Conservation (phyloP, 257 asterid genomes). For the Prunella vulgaris region DNA sequence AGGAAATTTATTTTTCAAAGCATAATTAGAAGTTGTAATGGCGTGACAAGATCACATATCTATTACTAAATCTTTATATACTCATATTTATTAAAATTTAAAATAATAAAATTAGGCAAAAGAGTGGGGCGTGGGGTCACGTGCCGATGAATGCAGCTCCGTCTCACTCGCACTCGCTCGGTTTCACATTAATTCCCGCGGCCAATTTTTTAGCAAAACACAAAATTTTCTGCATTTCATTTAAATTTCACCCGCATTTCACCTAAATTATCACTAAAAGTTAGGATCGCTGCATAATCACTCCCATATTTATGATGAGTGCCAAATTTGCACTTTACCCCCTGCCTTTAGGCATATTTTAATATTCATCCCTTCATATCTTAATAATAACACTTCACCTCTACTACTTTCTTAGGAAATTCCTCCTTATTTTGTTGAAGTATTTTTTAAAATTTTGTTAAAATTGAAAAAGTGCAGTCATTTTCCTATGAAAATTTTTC, state of each 20-base stretch:
- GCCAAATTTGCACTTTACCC: conserved; percentile 17
- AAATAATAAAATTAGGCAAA: background rate
- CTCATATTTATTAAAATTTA: background rate
- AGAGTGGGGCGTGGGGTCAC: conserved; percentile 16
- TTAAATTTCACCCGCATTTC: conserved; percentile 37
- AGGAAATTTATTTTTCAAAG: background rate
- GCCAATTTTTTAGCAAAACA: conserved; percentile 21
- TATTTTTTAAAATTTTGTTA: too few relatives aligned
- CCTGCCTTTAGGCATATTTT: background rate
- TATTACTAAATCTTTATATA: too few relatives aligned
- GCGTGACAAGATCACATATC: too few relatives aligned
- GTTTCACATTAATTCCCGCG: conserved; percentile 27
- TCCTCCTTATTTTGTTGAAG: too few relatives aligned
- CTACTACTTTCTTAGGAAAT: too few relatives aligned
- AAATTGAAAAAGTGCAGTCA: background rate
- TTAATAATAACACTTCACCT: background rate
- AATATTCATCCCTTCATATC: background rate
- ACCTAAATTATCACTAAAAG: conserved; percentile 26
- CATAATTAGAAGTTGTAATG: too few relatives aligned
- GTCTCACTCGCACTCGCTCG: conserved; percentile 32
- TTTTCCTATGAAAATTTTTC: too few relatives aligned
- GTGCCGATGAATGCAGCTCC: conserved; percentile 28
- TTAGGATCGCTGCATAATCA: conserved; percentile 10
- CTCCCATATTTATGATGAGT: conserved; percentile 2
- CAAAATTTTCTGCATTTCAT: conserved; percentile 27